These are phyloP conservation scores for Puccinia coronata DNA, from an alignment of 1,284 basidiomycete genomes.

Conservation along the genomic window DNA sequence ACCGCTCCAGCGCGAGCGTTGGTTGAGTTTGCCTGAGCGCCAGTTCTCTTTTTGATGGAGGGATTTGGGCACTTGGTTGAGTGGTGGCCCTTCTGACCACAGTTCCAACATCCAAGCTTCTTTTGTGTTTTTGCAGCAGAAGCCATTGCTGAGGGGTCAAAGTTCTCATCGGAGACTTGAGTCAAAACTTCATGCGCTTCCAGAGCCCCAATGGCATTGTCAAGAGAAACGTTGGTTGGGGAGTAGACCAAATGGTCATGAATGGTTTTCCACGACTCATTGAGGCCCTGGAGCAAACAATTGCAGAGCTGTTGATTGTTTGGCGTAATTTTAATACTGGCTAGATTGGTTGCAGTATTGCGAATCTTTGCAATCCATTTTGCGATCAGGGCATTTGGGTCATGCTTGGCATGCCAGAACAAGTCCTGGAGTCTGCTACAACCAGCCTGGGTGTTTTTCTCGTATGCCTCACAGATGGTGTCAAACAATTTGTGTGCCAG, in stretches of 20 bases:
- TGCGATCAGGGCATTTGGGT: not conserved
- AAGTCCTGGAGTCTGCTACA: not conserved
- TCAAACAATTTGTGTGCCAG: not conserved
- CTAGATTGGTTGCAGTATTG: not conserved
- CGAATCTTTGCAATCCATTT: not conserved
- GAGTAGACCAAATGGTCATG: not conserved
- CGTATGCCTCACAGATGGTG: not conserved
- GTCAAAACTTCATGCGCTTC: not conserved
- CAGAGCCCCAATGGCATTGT: not conserved
- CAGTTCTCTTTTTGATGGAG: not conserved
- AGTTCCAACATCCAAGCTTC: not conserved
- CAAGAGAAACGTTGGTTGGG: not conserved
- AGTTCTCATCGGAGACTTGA: not conserved
- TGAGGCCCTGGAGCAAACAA: not conserved
- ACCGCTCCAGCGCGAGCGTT: not conserved
- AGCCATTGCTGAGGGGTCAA: not conserved
- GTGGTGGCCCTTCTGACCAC: conserved; percentile 7
- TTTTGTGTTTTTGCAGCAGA: not conserved
- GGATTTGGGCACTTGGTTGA: not conserved
- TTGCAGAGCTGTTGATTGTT: not conserved
- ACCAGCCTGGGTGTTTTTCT: not conserved
- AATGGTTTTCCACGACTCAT: conserved; percentile 2
- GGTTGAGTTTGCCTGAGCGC: not conserved
- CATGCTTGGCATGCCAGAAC: not conserved
- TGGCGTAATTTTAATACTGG: not conserved